These are phyloP conservation scores for Chytriomyces hyalinus DNA, from an alignment of 192 early-diverging fungal genomes.

Conservation along the genomic window DNA sequence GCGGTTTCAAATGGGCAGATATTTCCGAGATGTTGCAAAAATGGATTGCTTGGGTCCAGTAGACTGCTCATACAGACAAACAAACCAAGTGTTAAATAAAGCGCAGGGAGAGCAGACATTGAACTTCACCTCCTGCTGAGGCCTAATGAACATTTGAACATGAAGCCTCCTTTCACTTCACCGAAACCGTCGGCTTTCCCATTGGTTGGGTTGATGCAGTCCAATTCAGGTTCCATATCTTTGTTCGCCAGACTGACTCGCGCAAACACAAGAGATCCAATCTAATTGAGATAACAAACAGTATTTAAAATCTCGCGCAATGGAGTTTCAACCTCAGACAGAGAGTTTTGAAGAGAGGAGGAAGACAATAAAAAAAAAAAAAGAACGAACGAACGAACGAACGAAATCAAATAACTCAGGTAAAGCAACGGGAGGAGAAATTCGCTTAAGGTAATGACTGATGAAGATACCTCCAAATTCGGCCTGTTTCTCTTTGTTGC, in stretches of 20 bases:
- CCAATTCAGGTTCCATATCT: constrained; percentile 97
- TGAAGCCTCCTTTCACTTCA: constrained; percentile 80
- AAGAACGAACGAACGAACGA: too few species aligned
- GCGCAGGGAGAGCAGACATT: not conserved
- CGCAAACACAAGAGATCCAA: constrained; percentile 82
- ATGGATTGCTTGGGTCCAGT: constrained; percentile 69
- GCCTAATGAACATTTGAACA: constrained; percentile 83
- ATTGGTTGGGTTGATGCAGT: constrained; percentile 83
- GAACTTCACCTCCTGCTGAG: constrained; percentile 66
- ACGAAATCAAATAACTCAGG: too few species aligned
- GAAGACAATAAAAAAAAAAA: too few species aligned
- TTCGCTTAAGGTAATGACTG: not conserved
- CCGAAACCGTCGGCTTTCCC: constrained; percentile 90
- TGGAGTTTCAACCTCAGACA: too few species aligned
- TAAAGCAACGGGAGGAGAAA: too few species aligned
- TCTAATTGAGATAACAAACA: constrained; percentile 31
- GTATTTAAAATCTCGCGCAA: not conserved
- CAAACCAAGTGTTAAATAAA: not conserved
- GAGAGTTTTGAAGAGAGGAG: too few species aligned
- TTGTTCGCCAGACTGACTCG: constrained; percentile 85
- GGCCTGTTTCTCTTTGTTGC: constrained; percentile 91
- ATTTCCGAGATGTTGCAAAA: constrained; percentile 73
- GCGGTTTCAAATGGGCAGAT: constrained; percentile 85
- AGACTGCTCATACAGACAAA: constrained; percentile 51
- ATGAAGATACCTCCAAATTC: constrained; percentile 65